Base-by-base conservation (phyloP, 1,284 basidiomycete species). In the Ustilago hordei region DNA sequence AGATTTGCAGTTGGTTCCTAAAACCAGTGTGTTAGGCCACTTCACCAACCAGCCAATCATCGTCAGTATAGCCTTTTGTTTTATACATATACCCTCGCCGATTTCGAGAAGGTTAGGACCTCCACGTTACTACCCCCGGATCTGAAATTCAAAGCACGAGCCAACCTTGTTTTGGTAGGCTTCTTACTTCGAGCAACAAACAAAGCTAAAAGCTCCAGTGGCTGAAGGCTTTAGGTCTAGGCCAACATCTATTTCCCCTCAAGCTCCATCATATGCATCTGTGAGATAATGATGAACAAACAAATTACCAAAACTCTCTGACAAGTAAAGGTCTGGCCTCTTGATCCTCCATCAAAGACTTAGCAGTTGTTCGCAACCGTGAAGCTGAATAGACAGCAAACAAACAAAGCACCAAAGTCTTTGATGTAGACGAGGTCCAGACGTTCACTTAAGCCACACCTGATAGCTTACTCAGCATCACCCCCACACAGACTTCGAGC, bases 11-110 rank as follows among this genome's bases (percentile, higher is more conserved):
- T 54, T 58, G 47, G 52, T 60, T 55, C 74, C 74, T 76, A 76
- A 76, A 76, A 67, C 74, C 64, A 76, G 74, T 71, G 74, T 71
- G 74, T 71, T 76, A 76, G 64, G 64, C 74, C 74, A 71, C 74
- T 76, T 68, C 74, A 71, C 74, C 74, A 76, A 76, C 69, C 74
- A 71, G 74, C 74, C 74, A 15, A n/a, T 47, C 50, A 58, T 52
- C 52, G 11, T n/a, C 39, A 13, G n/a, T 15, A 12, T 15, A 1
- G 9, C 0, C 23, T n/a, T 2, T 15, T 6, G 9, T 19, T 2
- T 3, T 8, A 32, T 48, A 35, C 11, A 60, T 58, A 34, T 35
- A 47, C 32, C 9, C 41, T 17, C 36, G 4, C 38, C 38, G 0
- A 11, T 39, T 2, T 39, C 11, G 4, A 2, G 9, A 9, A 39